These are phyloP conservation scores for Claviceps sp. DNA, from an alignment of 2,329 filamentous ascomycete species.

Conservation along the genomic window DNA sequence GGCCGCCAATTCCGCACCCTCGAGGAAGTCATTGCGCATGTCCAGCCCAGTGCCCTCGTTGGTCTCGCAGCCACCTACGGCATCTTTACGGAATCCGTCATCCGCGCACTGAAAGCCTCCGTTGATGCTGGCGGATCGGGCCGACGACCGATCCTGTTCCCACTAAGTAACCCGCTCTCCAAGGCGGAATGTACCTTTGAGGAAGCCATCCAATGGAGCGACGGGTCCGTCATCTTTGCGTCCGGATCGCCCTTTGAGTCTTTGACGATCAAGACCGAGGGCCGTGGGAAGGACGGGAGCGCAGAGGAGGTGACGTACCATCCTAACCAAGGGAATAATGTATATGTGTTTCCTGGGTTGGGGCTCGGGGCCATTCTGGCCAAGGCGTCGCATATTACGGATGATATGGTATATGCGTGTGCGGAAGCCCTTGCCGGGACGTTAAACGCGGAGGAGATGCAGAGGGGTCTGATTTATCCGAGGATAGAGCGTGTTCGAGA, in stretches of 20 bases:
- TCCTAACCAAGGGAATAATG: constrained; percentile 73
- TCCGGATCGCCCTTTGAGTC: constrained; percentile 85
- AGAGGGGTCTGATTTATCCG: constrained; percentile 79
- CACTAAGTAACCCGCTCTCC: constrained; percentile 86
- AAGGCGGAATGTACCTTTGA: constrained; percentile 98
- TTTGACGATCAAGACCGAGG: constrained; percentile 45
- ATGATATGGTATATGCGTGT: constrained; percentile 94
- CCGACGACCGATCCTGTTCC: constrained; percentile 82
- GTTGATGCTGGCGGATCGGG: constrained; percentile 53
- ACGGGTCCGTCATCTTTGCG: constrained; percentile 84
- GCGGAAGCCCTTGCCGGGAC: constrained; percentile 68
- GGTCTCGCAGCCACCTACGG: constrained; percentile 90
- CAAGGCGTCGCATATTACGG: constrained; percentile 76
- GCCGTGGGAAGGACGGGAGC: constrained; percentile 30
- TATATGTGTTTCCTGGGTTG: constrained; percentile 94
- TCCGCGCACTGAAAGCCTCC: constrained; percentile 55
- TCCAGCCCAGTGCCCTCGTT: constrained; percentile 88
- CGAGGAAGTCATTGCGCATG: constrained; percentile 84
- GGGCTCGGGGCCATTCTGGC: constrained; percentile 85
- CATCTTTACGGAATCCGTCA: constrained; percentile 78
- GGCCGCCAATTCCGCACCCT: constrained; percentile 64
- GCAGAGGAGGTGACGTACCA: constrained; percentile 46
- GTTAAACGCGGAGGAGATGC: constrained; percentile 68
- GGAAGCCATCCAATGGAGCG: constrained; percentile 80
- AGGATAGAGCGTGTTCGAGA: constrained; percentile 84